Evolutionary conservation across 2,329 filamentous ascomycete genomes (phyloP), one percentile per base, ranked within the genome.

Genomic region (Colletotrichum limetticola): DNA sequence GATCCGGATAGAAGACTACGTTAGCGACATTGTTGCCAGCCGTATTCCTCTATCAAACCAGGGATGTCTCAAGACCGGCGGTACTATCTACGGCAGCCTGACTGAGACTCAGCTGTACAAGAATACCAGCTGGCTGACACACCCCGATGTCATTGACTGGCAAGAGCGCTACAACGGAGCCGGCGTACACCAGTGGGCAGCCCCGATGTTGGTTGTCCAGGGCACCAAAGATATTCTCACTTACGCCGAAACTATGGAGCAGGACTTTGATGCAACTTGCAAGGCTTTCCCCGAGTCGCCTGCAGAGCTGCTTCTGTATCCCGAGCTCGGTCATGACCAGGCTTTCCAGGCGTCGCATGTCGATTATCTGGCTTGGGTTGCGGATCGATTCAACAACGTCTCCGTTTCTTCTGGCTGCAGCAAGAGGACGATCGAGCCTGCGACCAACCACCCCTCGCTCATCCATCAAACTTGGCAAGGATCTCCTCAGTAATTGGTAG

Each of bases 201-300:
- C 66, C 6, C 77, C 77, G 0, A 59, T 78, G 46, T 69, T 78
- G 9, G 76, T 78, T 3, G 70, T 78, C 11, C 77, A 78, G 37
- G 77, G 77, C 1, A 46, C 56, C 1, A 65, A 65, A 2, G 76
- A 77, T 42, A 58, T 68, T 0, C 5, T 77, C 2, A 77, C 77
- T 0, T 72, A 71, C 4, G 42, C 59, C 1, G 35, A 63, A 8
- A 66, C 52, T 1, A 58, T 66, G 63, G 53, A 58, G 6, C 22
- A 66, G 11, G 63, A 66, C 4, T 32, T 66, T 1, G 63, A 66
- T 22, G 32, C 35, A 9, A 66, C 63, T 5, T 66, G 63, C 35
- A 57, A 46, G 53, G 24, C 16, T 7, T 30, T 42, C 12, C 63
- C 63, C 8, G 63, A 66, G 22, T 66, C 53, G 4, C n/a, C 32